Base-by-base conservation (phyloP, 2,329 filamentous ascomycete species). In the Hypoxylon sp. region DNA sequence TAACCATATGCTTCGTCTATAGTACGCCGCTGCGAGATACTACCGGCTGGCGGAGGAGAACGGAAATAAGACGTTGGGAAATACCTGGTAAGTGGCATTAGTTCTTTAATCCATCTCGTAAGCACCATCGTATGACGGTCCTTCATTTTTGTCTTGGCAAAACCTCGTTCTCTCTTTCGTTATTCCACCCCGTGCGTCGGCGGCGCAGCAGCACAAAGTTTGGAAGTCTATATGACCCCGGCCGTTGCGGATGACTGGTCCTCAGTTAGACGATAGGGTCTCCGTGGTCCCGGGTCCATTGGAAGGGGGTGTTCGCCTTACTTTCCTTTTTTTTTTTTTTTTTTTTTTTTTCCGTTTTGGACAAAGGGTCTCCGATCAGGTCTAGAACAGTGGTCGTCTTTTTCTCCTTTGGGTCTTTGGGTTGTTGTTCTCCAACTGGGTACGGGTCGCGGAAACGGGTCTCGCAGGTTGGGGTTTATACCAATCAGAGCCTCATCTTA, bases 61-160 rank as follows among this genome's bases (percentile, higher is more conserved):
- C 78, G 95, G 95, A 55, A 92, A 91, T 81, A 98, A 97, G 84
- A 94, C 90, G 61, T 84, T 98, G 71, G 96, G 96, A 70, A 98
- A 98, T 83, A 92, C 93, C 75, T 99, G 96, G 95, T 98, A 90
- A 81, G 92, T 88, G 67, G 70, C 62, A 71, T 61, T 42, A 19
- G 46, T 57, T 58, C 44, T 54, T 59, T 66, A 35, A 24, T 37
- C 63, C 44, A 26, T 71, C 50, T 57, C 60, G 63, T 70, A 66
- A 67, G 58, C 53, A 64, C 39, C 26, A 53, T 71, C 69, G 66
- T 69, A 71, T 42, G 66, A 71, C n/a, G 52, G 46, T 33, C 29
- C 52, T 64, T 53, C 42, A 46, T 59, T 65, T 26, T 65, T 64
- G 14, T 70, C 70, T 69, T 67, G 70, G 66, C 66, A 50, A 52